A percentile compares a stretch with the other conserved stretches of the same genome.
These are phyloP conservation scores for Solanum etuberosum DNA, from an alignment of 257 asterid species.

Conservation along the genomic window DNA sequence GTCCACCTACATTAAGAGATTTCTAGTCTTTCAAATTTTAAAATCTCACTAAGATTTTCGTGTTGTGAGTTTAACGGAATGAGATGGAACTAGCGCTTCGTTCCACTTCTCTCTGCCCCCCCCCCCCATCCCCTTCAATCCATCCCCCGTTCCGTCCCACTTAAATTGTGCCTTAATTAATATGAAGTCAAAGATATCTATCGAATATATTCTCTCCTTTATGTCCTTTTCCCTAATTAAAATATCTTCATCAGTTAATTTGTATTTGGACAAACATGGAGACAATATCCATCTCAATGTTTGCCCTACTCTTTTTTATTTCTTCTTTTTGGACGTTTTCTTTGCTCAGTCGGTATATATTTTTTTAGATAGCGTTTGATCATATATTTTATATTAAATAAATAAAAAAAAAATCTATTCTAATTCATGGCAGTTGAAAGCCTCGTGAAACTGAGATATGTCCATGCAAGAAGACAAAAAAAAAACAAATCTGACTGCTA, in stretches of 20 bases:
- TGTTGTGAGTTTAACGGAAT: too few species aligned
- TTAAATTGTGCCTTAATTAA: neutral
- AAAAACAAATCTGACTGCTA: neutral
- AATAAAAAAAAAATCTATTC: neutral
- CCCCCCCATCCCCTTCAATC: too few species aligned
- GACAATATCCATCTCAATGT: neutral
- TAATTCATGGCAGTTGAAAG: neutral
- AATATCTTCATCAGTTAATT: neutral
- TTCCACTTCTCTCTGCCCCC: too few species aligned
- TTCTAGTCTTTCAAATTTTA: too few species aligned
- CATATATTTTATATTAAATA: too few species aligned
- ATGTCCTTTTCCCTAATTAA: neutral
- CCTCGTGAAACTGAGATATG: neutral
- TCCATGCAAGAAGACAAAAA: neutral
- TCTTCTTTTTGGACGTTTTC: neutral
- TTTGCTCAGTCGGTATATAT: neutral
- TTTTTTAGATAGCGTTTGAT: neutral
- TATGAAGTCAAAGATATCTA: neutral
- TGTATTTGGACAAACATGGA: neutral
- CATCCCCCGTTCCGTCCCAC: too few species aligned
- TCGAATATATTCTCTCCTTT: neutral
- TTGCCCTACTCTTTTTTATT: neutral
- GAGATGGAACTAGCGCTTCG: too few species aligned
- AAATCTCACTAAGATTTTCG: too few species aligned
- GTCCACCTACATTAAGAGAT: too few species aligned